Conservation (phyloP, 2,329 filamentous ascomycete species). For the Aspergillus vadensis region DNA sequence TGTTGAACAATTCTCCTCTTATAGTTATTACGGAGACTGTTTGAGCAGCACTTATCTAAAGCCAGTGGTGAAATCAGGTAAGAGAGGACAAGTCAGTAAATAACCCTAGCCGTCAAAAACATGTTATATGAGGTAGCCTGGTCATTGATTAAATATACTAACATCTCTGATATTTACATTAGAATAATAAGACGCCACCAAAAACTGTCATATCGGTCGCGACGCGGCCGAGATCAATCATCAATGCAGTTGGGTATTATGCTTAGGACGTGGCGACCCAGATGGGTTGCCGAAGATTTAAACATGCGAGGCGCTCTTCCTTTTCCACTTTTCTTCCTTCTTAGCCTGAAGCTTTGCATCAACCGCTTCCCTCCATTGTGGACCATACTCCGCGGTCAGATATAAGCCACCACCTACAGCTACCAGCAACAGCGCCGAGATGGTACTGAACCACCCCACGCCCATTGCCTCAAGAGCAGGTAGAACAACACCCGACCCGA, state of each 20-base stretch:
- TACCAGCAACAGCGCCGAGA: slow-evolving; percentile 62
- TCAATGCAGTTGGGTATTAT: not conserved
- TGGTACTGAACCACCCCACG: slow-evolving; percentile 79
- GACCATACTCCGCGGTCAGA: slow-evolving; percentile 54
- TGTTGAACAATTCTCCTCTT: too few species aligned
- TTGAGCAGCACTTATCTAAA: too few species aligned
- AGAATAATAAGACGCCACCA: not conserved
- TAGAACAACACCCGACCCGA: slow-evolving; percentile 70
- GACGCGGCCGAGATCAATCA: not conserved
- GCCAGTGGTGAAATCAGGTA: too few species aligned
- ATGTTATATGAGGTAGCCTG: not conserved
- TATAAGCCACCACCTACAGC: slow-evolving; percentile 49
- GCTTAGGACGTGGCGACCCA: not conserved
- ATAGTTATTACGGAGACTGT: too few species aligned
- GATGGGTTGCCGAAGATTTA: not conserved
- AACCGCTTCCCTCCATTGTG: slow-evolving; percentile 56
- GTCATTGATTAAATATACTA: not conserved
- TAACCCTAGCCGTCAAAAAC: too few species aligned
- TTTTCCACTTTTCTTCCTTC: slow-evolving; percentile 33
- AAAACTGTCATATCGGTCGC: not conserved
- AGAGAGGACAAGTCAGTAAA: too few species aligned
- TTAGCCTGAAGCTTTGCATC: slow-evolving; percentile 48
- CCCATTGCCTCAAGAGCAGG: slow-evolving; percentile 74
- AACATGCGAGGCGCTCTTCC: not conserved
- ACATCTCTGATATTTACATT: not conserved